Percentiles rank a stretch among this genome's conserved stretches.
phyloP scores from a whole-genome alignment of 2,329 filamentous ascomycete species.

The Pleoardoris graminearum region DNA sequence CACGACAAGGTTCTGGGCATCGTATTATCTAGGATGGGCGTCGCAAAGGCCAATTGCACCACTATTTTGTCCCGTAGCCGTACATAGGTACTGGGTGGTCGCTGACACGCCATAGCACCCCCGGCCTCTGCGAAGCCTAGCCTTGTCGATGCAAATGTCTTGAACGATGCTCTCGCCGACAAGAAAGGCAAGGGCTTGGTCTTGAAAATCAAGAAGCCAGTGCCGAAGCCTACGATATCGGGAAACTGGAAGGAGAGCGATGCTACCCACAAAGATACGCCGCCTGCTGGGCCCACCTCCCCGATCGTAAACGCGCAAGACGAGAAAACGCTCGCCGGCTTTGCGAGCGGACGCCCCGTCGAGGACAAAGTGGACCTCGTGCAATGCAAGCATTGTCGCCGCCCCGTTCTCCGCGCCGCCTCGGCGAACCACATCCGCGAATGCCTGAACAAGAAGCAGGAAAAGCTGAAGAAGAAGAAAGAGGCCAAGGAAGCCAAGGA shows the following conservation, averaged over 20 bases:
- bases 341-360: constrained; percentile 78
- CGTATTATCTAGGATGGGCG: too few relatives aligned
- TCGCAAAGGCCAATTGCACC: too few relatives aligned
- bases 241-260: constrained; percentile 73
- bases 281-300: constrained; percentile 28
- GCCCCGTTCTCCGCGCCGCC: constrained; percentile 74
- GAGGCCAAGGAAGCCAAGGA: constrained; percentile 64
- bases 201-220: constrained; percentile 60
- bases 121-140: constrained; percentile 28
- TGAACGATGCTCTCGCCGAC: constrained; percentile 41
- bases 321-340: constrained; percentile 74
- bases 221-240: constrained; percentile 65
- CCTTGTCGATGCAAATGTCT: constrained; percentile 33
- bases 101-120: constrained; percentile 31
- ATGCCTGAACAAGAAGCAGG: constrained; percentile 81
- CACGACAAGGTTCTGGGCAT: too few relatives aligned
- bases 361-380: constrained; percentile 79
- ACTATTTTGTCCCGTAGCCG: too few relatives aligned
- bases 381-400: constrained; percentile 90
- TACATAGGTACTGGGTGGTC: too few relatives aligned
- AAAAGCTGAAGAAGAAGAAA: constrained; percentile 63
- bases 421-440: constrained; percentile 79
- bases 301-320: constrained; percentile 65
- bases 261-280: constrained; percentile 52
- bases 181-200: constrained; percentile 47